These are phyloP conservation scores for Rhizopus arrhizus DNA, from an alignment of 371 early-diverging fungal genomes.

Conservation along the genomic window DNA sequence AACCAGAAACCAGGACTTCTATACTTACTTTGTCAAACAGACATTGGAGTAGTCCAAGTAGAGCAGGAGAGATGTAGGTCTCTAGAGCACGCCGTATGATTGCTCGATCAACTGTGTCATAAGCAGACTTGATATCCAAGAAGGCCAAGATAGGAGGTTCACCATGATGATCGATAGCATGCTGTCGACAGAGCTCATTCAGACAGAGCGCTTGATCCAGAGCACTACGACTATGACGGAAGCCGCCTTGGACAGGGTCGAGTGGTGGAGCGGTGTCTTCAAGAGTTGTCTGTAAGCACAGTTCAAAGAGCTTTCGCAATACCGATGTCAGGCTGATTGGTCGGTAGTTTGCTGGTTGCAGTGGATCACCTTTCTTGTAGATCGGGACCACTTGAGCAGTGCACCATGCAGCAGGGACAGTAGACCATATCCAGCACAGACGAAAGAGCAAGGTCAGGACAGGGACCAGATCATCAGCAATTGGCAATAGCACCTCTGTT, in stretches of 20 bases:
- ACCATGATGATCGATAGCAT: conserved; percentile 7
- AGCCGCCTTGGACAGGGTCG: conserved; percentile 40
- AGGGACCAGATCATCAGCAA: conserved; percentile 2
- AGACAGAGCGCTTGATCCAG: conserved; percentile 36
- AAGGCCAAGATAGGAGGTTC: conserved; percentile 17
- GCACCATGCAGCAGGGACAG: conserved; percentile 17
- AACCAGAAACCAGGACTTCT: too few species aligned
- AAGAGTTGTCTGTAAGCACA: conserved; percentile 5
- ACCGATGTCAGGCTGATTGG: conserved; percentile 30
- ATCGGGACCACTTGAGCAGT: conserved; percentile 25
- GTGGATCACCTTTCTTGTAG: conserved; percentile 25
- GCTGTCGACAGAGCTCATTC: conserved; percentile 7
- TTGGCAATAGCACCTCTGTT: conserved; percentile 30
- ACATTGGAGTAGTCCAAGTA: too few species aligned
- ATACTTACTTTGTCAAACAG: too few species aligned
- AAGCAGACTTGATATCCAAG: conserved; percentile 21
- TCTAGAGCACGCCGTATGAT: too few species aligned
- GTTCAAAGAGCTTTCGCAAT: conserved; percentile 27
- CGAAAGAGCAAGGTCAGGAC: conserved; percentile 2
- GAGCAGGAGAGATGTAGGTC: too few species aligned
- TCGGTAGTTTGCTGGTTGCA: conserved; percentile 21
- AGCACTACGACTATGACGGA: conserved; percentile 27
- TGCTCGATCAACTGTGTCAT: too few species aligned
- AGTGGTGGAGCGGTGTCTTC: conserved; percentile 9
- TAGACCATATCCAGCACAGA: conserved; percentile 31